Evolutionary conservation across 73 alveolate species (phyloP), one percentile per base, ranked within the genome.

Genomic region (Stentor roeselii): DNA sequence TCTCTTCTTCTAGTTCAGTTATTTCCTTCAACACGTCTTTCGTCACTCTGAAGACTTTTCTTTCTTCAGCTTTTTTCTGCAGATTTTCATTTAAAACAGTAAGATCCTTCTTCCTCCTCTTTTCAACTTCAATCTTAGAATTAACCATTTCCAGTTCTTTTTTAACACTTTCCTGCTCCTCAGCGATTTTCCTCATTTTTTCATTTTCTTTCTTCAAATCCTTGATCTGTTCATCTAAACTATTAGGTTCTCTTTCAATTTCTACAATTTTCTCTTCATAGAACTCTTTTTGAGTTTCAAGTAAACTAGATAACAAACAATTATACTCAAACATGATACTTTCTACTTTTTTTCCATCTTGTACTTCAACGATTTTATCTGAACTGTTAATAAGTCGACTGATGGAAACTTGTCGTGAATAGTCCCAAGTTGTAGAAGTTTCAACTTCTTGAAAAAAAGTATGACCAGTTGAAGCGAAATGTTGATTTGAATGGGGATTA

Each of bases 271-370:
- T 67, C 42, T 67, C 50, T 1, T 67, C 37, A 67, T 67, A 67
- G 34, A 27, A 67, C 34, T 67, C 80, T 67, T 32, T 67, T 67
- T 67, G 80, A 67, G 80, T 67, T 32, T 67, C 80, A 27, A 67
- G 34, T 30, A 67, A 34, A 32, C 80, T 67, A 27, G 80, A 67
- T 11, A 67, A 32, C 41, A 67, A 67, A 2, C 80, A 67, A 67
- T 67, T 67, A 67, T 67, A 67, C 80, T 67, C 80, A 67, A 67
- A 67, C n/a, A 67, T 32, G 27, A 67, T 21, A 67, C 37, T 67
- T 67, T 67, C 80, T 0, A 32, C 41, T 32, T 67, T 67, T 34
- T 67, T 67, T 11, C 80, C 37, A 21, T 67, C 41, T 21, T 67
- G 80, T 27, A 67, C 80, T 67, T 67, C 80, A 21, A 67, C 42